Evolutionary conservation across 2,329 filamentous ascomycete genomes (phyloP).

Genomic region (Microcera coccophila): DNA sequence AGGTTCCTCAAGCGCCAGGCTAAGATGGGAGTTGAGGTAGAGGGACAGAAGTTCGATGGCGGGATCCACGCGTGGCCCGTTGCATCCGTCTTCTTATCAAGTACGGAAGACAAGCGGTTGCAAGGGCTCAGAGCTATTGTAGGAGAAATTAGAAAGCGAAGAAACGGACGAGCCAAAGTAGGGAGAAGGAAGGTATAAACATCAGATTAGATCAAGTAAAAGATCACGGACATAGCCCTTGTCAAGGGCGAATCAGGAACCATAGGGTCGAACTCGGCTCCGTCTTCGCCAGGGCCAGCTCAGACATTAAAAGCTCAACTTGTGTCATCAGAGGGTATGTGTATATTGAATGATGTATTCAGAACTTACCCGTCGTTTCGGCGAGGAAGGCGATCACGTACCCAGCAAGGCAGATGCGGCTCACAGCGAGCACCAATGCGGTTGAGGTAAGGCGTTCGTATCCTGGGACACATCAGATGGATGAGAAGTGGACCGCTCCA

Average conservation of each 20-base stretch:
- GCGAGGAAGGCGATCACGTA: neutral
- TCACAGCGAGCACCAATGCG: neutral
- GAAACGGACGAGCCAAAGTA: conserved; percentile 15
- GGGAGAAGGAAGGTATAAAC: conserved; percentile 22
- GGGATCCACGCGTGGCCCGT: conserved; percentile 83
- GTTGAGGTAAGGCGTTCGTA: neutral
- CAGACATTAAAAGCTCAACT: conserved; percentile 34
- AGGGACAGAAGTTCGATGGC: conserved; percentile 56
- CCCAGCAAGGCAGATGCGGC: neutral
- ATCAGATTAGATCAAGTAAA: conserved; percentile 67
- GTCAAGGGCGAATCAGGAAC: conserved; percentile 38
- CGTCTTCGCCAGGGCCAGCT: conserved; percentile 36
- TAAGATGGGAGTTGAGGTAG: conserved; percentile 51
- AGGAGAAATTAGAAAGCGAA: conserved; percentile 35
- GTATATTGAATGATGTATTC: neutral
- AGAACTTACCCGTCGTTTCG: conserved; percentile 8
- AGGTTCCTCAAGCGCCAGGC: conserved; percentile 54
- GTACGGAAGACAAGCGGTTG: conserved; percentile 45
- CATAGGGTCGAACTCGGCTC: conserved; percentile 51
- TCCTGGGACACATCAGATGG: neutral
- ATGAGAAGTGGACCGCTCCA: neutral
- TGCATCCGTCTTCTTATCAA: conserved; percentile 56
- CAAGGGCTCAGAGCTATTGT: conserved; percentile 47
- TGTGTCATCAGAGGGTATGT: conserved; percentile 40
- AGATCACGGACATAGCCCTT: conserved; percentile 31